Evolutionary conservation across 2,329 filamentous ascomycete species (phyloP), one percentile per base, ranked within the genome.

Genomic region (Colletotrichum simmondsii): DNA sequence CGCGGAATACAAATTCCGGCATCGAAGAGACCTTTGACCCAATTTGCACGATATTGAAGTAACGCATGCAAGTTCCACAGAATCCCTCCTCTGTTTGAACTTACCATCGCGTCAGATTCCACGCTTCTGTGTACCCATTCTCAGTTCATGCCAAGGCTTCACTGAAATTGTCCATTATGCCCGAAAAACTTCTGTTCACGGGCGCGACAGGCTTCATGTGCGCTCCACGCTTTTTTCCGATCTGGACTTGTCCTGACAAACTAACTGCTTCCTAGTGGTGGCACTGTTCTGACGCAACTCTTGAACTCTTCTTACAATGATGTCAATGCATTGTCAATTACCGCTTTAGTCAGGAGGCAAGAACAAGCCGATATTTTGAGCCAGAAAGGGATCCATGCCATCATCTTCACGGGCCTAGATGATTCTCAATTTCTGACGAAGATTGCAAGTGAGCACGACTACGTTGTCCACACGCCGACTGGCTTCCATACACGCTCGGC

Each of bases 401-500:
- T 69, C 11, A 37, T 72, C 4, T 72, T 72, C n/a, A 22, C 24
- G 2, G 65, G 54, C 7, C 56, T 75, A 1, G 76, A 80, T 52
- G 76, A 81, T 65, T 70, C 73, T 0, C 75, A 76, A 4, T 19
- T 73, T 12, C 26, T 80, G 8, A 72, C 62, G 49, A 68, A 72
- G 12, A 62, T 69, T 7, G 79, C 80, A 1, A 74, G 75, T 53
- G 73, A 79, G 64, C 74, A 78, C 26, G 78, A 80, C 56, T 74
- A 87, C 65, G 81, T 88, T 8, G 82, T 89, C 62, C 83, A 86
- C 74, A 80, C 84, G 0, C 83, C 84, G 1, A 76, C 77, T 2
- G 83, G 83, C 5, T 85, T 77, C 66, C 82, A 87, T 74, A 59
- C 79, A 1, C 56, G 75, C 0, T 81, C 81, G 3, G 84, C 83